These are phyloP conservation scores for Arachis stenosperma DNA, from an alignment of 306 rosid genomes.

Conservation along the genomic window DNA sequence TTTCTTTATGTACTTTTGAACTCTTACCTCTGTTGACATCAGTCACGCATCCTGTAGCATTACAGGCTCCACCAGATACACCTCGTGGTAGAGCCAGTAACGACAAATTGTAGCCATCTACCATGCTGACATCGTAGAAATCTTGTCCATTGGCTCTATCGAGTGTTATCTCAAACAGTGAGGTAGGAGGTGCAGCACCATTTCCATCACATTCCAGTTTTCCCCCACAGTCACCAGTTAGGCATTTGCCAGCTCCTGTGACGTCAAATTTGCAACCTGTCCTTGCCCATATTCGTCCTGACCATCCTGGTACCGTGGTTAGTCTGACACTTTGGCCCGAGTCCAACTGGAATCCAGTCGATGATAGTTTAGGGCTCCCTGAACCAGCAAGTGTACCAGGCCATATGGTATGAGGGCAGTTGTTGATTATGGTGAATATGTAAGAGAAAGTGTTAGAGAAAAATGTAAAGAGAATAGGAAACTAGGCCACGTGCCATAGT, in stretches of 20 bases:
- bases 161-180: constrained; percentile 80
- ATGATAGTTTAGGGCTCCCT: constrained; percentile 55
- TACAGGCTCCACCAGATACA: constrained; percentile 52
- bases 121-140: constrained; percentile 76
- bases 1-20: not conserved
- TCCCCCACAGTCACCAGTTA: constrained; percentile 86
- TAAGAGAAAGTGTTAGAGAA: constrained; percentile 35
- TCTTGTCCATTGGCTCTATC: constrained; percentile 58
- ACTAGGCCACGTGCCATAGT: constrained; percentile 21
- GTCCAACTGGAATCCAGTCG: constrained; percentile 65
- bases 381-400: constrained; percentile 74
- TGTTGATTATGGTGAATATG: constrained; percentile 71
- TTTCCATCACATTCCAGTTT: constrained; percentile 73
- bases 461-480: constrained; percentile 34
- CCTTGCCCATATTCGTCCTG: constrained; percentile 84
- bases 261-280: constrained; percentile 81
- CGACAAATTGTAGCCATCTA: constrained; percentile 83
- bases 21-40: constrained; percentile 66
- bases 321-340: constrained; percentile 50
- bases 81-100: constrained; percentile 60
- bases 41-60: constrained; percentile 71
- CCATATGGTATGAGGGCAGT: constrained; percentile 72
- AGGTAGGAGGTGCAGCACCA: constrained; percentile 75
- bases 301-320: constrained; percentile 67
- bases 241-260: constrained; percentile 66